phyloP scores from a whole-genome alignment of 2,329 filamentous ascomycete species.

The Fusarium camptoceras region DNA sequence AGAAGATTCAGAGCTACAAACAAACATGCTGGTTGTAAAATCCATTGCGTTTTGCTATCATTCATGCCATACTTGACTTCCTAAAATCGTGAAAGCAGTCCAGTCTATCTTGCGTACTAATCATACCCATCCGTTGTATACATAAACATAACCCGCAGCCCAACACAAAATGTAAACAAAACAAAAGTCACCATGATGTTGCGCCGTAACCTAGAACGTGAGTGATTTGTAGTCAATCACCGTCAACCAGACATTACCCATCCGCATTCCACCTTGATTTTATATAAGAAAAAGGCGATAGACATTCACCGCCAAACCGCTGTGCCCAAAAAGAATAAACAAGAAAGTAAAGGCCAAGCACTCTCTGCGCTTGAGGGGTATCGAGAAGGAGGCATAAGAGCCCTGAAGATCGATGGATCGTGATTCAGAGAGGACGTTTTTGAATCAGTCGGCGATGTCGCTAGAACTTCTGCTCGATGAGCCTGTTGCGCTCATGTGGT shows the following conservation, averaged over 20 bases:
- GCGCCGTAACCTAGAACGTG: conserved; percentile 27
- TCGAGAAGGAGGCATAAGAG: conserved; percentile 4
- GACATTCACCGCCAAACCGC: conserved; percentile 15
- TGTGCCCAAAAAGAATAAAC: conserved; percentile 24
- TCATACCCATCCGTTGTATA: conserved; percentile 10
- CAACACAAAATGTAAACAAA: conserved; percentile 7
- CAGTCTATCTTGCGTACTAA: conserved; percentile 26
- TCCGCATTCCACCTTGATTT: conserved; percentile 24
- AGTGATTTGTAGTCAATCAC: conserved; percentile 28
- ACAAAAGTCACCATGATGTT: conserved; percentile 24
- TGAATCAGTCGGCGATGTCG: conserved; percentile 34
- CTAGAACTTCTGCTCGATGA: conserved; percentile 37
- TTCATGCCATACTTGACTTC: conserved; percentile 22
- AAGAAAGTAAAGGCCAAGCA: conserved; percentile 15
- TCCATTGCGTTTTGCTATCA: conserved; percentile 15
- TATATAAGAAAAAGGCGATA: conserved; percentile 3
- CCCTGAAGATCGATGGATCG: background rate
- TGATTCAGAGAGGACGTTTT: background rate
- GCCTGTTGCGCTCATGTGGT: conserved; percentile 55
- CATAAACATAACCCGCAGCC: background rate
- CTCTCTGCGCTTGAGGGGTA: background rate
- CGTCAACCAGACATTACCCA: conserved; percentile 20
- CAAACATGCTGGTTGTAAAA: background rate
- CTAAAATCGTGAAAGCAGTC: conserved; percentile 19
- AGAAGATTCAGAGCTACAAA: background rate